Percentiles rank a stretch among this genome's conserved stretches.
phyloP scores from a whole-genome alignment of 352 stramenopile genomes.

The Globisporangium canariense region DNA sequence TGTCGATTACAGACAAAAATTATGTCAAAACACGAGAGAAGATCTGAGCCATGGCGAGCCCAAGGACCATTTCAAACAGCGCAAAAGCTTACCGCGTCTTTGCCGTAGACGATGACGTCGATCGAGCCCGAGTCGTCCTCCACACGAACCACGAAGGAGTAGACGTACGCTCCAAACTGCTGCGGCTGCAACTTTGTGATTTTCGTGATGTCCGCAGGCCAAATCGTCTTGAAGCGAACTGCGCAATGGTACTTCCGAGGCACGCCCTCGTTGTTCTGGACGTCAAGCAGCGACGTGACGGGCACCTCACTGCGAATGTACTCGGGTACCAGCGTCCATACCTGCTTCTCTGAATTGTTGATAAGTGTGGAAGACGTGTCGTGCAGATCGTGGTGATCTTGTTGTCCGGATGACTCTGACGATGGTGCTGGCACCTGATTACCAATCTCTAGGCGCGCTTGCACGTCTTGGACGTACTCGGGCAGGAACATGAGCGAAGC shows the following conservation, averaged over 20 bases:
- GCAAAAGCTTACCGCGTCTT: slow-evolving; percentile 49
- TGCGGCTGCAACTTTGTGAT: slow-evolving; percentile 41
- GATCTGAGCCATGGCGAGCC: not conserved
- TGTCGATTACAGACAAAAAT: slow-evolving; percentile 16
- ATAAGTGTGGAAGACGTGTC: not conserved
- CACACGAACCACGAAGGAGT: slow-evolving; percentile 64
- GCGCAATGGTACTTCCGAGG: slow-evolving; percentile 68
- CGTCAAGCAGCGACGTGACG: slow-evolving; percentile 33
- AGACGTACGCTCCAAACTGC: slow-evolving; percentile 35
- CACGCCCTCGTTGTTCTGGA: slow-evolving; percentile 27
- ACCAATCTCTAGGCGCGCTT: slow-evolving; percentile 23
- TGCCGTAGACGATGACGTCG: slow-evolving; percentile 66
- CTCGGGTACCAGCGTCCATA: slow-evolving; percentile 37
- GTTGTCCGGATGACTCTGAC: not conserved
- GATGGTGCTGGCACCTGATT: not conserved
- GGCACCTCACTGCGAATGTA: slow-evolving; percentile 48
- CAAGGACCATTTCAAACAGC: not conserved
- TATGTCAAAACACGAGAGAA: not conserved
- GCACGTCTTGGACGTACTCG: slow-evolving; percentile 41
- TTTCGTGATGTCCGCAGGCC: slow-evolving; percentile 44
- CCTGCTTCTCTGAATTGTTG: slow-evolving; percentile 6
- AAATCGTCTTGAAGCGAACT: slow-evolving; percentile 40
- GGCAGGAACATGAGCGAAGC: slow-evolving; percentile 64
- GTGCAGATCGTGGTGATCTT: not conserved
- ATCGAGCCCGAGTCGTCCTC: slow-evolving; percentile 45